Evolutionary conservation across 2,329 filamentous ascomycete genomes (phyloP).

Genomic region (Venturia aucupariae): DNA sequence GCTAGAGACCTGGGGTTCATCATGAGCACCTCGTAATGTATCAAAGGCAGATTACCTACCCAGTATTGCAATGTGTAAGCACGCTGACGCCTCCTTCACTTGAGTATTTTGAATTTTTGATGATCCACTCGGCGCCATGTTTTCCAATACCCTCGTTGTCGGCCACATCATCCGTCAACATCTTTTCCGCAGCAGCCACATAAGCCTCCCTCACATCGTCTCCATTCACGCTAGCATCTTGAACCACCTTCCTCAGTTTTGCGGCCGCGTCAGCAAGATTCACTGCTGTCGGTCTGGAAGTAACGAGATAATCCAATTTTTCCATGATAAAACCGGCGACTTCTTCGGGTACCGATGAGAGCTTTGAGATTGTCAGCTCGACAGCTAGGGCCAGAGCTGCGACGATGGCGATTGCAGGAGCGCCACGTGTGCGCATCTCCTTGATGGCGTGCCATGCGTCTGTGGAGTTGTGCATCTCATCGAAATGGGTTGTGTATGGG

Average conservation of each 20-base stretch:
- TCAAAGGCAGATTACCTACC: no score
- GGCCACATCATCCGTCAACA: slow-evolving; percentile 75
- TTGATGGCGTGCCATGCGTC: slow-evolving; percentile 78
- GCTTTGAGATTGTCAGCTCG: slow-evolving; percentile 51
- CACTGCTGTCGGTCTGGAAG: slow-evolving; percentile 86
- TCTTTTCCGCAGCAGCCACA: slow-evolving; percentile 71
- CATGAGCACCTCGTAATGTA: no score
- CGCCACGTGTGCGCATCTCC: slow-evolving; percentile 69
- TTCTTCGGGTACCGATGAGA: slow-evolving; percentile 47
- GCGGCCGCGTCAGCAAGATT: slow-evolving; percentile 85
- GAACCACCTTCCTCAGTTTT: slow-evolving; percentile 61
- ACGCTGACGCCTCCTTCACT: slow-evolving; percentile 55
- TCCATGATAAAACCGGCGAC: slow-evolving; percentile 60
- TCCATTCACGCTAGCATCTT: slow-evolving; percentile 36
- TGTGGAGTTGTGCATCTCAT: slow-evolving; percentile 57
- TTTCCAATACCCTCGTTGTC: slow-evolving; percentile 83
- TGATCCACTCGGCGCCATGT: slow-evolving; percentile 75
- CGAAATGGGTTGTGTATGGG: slow-evolving; percentile 72
- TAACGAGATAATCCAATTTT: slow-evolving; percentile 77
- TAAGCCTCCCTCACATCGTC: slow-evolving; percentile 57
- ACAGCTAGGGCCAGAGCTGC: slow-evolving; percentile 81
- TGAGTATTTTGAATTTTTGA: slow-evolving; percentile 42
- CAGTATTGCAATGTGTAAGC: slow-evolving; percentile 95
- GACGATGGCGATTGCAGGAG: slow-evolving; percentile 96
- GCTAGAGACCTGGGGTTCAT: slow-evolving; percentile 78